Percentiles rank a stretch among this genome's conserved stretches.
These are phyloP conservation scores for Ilyonectria sp. DNA, from an alignment of 2,329 filamentous ascomycete species.

Conservation along the genomic window DNA sequence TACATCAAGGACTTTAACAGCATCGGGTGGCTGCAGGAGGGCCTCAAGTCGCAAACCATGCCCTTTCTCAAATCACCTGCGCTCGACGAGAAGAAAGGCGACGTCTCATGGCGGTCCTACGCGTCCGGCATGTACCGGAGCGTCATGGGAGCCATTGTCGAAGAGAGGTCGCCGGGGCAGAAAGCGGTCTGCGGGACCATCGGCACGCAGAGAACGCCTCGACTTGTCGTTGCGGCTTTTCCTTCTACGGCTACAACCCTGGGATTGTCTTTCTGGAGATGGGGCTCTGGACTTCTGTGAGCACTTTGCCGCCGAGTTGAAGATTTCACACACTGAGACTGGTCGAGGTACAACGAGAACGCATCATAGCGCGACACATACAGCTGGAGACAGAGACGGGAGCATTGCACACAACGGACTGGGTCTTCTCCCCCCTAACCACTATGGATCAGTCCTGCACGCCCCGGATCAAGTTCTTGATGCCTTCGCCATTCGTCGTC, in stretches of 20 bases:
- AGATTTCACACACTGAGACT: background rate
- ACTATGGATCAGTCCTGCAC: constrained; percentile 10
- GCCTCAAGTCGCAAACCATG: background rate
- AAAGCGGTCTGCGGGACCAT: background rate
- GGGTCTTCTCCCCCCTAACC: background rate
- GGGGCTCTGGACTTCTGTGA: background rate
- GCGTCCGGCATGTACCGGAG: background rate
- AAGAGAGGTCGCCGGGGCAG: background rate
- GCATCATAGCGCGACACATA: background rate
- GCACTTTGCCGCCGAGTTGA: background rate
- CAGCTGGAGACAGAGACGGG: background rate
- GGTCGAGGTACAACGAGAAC: background rate
- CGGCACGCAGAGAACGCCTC: background rate
- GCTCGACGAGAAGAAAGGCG: background rate
- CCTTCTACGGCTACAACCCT: background rate
- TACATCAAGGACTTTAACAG: background rate
- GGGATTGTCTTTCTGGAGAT: background rate
- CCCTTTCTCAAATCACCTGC: background rate
- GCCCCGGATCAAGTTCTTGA: constrained; percentile 74
- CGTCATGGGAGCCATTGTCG: background rate
- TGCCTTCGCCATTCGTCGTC: constrained; percentile 86
- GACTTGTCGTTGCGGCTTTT: background rate
- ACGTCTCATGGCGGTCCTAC: background rate
- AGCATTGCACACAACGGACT: background rate
- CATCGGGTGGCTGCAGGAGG: background rate